Percentiles rank a stretch among this genome's conserved stretches.
These are phyloP conservation scores for Candida hispaniensis DNA, from an alignment of 805 yeast species.

Conservation along the genomic window DNA sequence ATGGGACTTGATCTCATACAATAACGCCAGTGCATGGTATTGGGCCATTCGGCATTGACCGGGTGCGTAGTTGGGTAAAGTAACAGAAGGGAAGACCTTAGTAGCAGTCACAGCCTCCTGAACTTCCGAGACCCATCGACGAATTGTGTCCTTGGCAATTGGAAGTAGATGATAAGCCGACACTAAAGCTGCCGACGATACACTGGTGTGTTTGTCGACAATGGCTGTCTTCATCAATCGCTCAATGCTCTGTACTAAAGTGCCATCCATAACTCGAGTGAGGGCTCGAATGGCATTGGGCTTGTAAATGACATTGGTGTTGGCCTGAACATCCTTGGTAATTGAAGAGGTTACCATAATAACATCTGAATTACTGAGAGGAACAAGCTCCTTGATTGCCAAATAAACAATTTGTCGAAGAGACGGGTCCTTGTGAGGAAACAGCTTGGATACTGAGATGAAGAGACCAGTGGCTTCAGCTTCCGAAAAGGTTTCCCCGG, in stretches of 20 bases:
- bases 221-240: conserved; percentile 85
- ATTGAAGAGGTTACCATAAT: conserved; percentile 96
- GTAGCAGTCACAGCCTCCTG: conserved; percentile 74
- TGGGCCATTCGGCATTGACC: conserved; percentile 67
- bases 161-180: conserved; percentile 85
- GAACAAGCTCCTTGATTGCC: conserved; percentile 83
- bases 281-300: conserved; percentile 93
- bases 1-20: conserved; percentile 78
- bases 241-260: conserved; percentile 85
- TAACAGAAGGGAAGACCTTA: conserved; percentile 31
- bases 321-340: conserved; percentile 94
- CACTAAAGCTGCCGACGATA: conserved; percentile 88
- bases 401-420: conserved; percentile 89
- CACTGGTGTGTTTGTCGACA: conserved; percentile 79
- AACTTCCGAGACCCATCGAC: conserved; percentile 88
- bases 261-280: conserved; percentile 73
- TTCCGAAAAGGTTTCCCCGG: conserved; percentile 79
- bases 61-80: conserved; percentile 24
- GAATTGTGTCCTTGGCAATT: conserved; percentile 81
- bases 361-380: conserved; percentile 69
- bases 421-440: conserved; percentile 79
- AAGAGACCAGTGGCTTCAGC: conserved; percentile 87
- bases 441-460: conserved; percentile 86
- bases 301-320: conserved; percentile 63
- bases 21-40: conserved; percentile 88